Percentiles rank a stretch among this genome's conserved stretches.
Conservation (phyloP, 352 stramenopile genomes). For the Phytophthora fragariae region DNA sequence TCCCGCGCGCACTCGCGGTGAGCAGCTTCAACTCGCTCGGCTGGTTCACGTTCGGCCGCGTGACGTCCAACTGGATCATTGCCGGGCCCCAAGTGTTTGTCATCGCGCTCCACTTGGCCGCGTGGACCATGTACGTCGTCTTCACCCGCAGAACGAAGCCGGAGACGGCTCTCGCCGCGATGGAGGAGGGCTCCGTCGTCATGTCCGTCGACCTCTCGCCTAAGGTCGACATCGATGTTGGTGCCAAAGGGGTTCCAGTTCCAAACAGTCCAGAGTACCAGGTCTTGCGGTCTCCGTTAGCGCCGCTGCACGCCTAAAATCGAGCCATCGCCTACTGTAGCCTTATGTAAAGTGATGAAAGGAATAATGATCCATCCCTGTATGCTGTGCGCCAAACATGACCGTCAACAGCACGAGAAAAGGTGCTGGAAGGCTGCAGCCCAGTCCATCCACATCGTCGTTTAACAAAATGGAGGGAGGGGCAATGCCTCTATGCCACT, state of each 20-base stretch:
- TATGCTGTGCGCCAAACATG: background rate
- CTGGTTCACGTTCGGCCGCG: conserved; percentile 57
- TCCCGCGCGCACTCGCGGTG: conserved; percentile 45
- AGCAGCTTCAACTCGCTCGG: conserved; percentile 58
- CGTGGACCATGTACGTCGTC: conserved; percentile 45
- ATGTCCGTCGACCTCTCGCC: conserved; percentile 29
- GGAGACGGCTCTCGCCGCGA: background rate
- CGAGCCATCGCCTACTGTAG: conserved; percentile 1
- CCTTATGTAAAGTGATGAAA: conserved; percentile 1
- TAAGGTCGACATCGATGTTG: conserved; percentile 17
- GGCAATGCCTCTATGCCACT: too few relatives aligned
- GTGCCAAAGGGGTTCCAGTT: conserved; percentile 9
- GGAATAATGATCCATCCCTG: conserved; percentile 5
- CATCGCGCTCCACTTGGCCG: conserved; percentile 42
- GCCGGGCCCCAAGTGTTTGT: conserved; percentile 54
- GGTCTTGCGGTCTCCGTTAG: conserved; percentile 27
- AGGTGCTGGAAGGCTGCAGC: conserved; percentile 2
- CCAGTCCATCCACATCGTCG: conserved; percentile 1
- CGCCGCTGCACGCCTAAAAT: conserved; percentile 17
- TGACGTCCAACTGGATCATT: conserved; percentile 67
- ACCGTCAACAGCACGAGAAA: conserved; percentile 7
- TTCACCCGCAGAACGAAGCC: conserved; percentile 25
- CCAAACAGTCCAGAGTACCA: conserved; percentile 32
- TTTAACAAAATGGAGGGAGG: background rate
- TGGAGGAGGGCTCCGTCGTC: conserved; percentile 20